Conservation (phyloP, 2,329 filamentous ascomycete genomes). For the Pseudopithomyces maydicus region DNA sequence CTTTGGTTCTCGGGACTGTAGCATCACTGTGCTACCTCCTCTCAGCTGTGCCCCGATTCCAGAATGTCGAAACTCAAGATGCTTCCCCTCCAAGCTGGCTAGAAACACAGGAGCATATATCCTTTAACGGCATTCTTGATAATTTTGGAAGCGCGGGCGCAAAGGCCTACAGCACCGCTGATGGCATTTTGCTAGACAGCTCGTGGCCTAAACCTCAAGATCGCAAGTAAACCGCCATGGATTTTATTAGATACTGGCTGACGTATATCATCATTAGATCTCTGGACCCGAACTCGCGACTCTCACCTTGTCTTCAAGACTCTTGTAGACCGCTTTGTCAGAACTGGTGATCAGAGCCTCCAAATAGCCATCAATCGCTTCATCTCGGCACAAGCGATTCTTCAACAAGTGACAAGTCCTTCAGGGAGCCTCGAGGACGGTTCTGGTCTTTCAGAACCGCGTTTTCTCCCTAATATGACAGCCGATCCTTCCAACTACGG, state of each 20-base stretch:
- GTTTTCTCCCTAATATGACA: constrained; percentile 47
- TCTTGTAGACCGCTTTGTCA: neutral
- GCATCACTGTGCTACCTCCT: neutral
- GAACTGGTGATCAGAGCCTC: neutral
- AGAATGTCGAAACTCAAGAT: neutral
- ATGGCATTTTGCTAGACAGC: neutral
- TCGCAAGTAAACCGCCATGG: neutral
- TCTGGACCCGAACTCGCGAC: neutral
- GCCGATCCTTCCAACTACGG: constrained; percentile 48
- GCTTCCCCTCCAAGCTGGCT: neutral
- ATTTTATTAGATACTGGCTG: too few relatives aligned
- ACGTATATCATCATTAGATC: neutral
- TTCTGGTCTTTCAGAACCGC: constrained; percentile 50
- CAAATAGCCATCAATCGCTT: neutral
- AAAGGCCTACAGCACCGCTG: neutral
- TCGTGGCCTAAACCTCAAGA: neutral
- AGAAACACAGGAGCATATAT: neutral
- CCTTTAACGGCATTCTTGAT: neutral
- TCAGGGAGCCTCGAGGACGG: constrained; percentile 40
- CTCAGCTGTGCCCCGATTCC: neutral
- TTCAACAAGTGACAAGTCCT: constrained; percentile 48
- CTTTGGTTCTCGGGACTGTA: neutral
- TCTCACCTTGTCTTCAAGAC: neutral
- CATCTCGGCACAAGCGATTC: constrained; percentile 27
- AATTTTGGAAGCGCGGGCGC: neutral